phyloP scores from a whole-genome alignment of 2,329 filamentous ascomycete genomes.

The Coleophoma cylindrospora region DNA sequence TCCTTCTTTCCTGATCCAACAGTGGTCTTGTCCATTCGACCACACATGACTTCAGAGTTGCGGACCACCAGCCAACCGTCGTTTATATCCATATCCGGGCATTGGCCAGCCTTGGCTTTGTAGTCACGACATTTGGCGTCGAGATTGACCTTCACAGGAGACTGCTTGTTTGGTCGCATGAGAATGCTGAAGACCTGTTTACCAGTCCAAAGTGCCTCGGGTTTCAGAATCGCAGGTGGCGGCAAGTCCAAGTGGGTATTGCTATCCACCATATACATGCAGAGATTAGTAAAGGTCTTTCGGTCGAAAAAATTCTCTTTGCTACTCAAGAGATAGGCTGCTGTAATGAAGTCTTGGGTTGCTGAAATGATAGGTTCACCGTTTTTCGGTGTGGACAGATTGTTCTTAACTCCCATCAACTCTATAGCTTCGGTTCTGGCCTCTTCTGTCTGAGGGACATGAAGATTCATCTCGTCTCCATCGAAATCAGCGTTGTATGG shows the following conservation, averaged over 20 bases:
- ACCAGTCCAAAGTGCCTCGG: constrained; percentile 86
- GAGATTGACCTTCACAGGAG: constrained; percentile 79
- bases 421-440: constrained; percentile 92
- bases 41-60: constrained; percentile 97
- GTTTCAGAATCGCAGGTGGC: constrained; percentile 80
- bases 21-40: constrained; percentile 94
- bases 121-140: constrained; percentile 90
- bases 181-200: constrained; percentile 94
- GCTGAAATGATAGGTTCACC: constrained; percentile 97
- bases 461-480: constrained; percentile 98
- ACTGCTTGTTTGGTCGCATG: constrained; percentile 83
- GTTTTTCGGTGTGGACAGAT: constrained; percentile 92
- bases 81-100: constrained; percentile 73
- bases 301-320: constrained; percentile 93
- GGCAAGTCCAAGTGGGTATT: constrained; percentile 77
- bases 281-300: constrained; percentile 82
- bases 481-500: constrained; percentile 99
- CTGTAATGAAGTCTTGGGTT: constrained; percentile 99
- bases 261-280: constrained; percentile 88
- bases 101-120: constrained; percentile 49
- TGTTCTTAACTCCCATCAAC: constrained; percentile 97
- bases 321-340: constrained; percentile 82
- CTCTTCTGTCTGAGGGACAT: constrained; percentile 97
- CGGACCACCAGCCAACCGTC: constrained; percentile 90
- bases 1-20: constrained; percentile 98